Conservation (phyloP, 768 basidiomycete genomes). For the Postia placenta region DNA sequence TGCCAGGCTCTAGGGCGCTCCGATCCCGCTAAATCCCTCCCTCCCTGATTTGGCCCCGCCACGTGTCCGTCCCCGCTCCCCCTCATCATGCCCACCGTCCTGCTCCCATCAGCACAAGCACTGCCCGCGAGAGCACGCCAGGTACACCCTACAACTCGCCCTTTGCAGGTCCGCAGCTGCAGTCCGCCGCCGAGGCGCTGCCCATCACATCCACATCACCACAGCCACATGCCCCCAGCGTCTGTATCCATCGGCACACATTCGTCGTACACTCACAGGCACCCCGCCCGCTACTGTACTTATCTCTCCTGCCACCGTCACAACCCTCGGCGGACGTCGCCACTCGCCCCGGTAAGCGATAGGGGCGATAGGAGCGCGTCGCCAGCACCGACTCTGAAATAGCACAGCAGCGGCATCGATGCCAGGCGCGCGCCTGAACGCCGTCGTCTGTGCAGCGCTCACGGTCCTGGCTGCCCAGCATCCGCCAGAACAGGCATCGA, state of each 20-base stretch:
- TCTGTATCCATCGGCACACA: not conserved
- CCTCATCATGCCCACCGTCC: not conserved
- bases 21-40: not conserved
- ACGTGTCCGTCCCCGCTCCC: too few relatives aligned
- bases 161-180: not conserved
- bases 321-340: too few relatives aligned
- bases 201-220: not conserved
- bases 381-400: not conserved
- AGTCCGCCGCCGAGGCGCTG: not conserved
- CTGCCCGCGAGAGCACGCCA: too few relatives aligned
- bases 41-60: not conserved
- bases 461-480: too few relatives aligned
- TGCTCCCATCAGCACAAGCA: not conserved
- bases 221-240: not conserved
- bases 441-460: too few relatives aligned
- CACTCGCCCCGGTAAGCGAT: too few relatives aligned
- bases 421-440: too few relatives aligned
- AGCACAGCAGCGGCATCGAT: too few relatives aligned
- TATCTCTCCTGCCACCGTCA: too few relatives aligned
- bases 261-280: not conserved
- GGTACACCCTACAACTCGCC: too few relatives aligned
- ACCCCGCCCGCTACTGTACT: not conserved
- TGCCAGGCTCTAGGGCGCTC: not conserved
- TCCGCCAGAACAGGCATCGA: too few relatives aligned
- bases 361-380: not conserved